Conservation (phyloP, 2,329 filamentous ascomycete genomes). For the Keithomyces neogunnii region DNA sequence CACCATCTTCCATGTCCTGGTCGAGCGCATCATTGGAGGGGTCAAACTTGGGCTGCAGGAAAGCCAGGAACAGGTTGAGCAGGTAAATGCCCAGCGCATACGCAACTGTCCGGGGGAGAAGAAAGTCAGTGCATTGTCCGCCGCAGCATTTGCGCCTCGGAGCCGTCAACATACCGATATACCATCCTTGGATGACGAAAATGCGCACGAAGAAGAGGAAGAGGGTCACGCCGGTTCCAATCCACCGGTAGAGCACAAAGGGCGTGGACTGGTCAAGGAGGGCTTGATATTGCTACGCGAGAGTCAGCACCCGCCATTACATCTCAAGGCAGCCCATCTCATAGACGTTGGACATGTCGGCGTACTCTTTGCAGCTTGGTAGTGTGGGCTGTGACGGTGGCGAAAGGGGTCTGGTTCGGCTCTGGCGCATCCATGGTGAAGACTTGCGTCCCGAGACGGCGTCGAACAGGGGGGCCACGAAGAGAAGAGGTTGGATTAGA, state of each 20-base stretch:
- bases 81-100: slow-evolving; percentile 98
- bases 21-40: slow-evolving; percentile 85
- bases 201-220: slow-evolving; percentile 82
- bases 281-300: slow-evolving; percentile 75
- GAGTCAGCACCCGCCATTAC: slow-evolving; percentile 1
- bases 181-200: slow-evolving; percentile 92
- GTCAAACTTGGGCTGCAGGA: slow-evolving; percentile 97
- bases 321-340: background rate
- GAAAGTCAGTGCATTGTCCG: background rate
- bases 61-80: slow-evolving; percentile 96
- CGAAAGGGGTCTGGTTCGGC: slow-evolving; percentile 86
- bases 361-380: slow-evolving; percentile 62
- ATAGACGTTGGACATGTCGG: background rate
- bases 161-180: slow-evolving; percentile 63
- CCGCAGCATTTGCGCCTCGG: background rate
- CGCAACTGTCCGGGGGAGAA: slow-evolving; percentile 52
- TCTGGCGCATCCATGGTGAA: slow-evolving; percentile 72
- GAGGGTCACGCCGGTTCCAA: slow-evolving; percentile 68
- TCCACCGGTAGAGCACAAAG: slow-evolving; percentile 82
- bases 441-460: background rate
- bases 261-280: slow-evolving; percentile 92
- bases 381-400: slow-evolving; percentile 79
- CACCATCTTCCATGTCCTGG: slow-evolving; percentile 92
- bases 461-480: background rate
- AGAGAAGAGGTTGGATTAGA: background rate